Conservation (phyloP, 768 basidiomycete genomes). For the Collybia nuda region DNA sequence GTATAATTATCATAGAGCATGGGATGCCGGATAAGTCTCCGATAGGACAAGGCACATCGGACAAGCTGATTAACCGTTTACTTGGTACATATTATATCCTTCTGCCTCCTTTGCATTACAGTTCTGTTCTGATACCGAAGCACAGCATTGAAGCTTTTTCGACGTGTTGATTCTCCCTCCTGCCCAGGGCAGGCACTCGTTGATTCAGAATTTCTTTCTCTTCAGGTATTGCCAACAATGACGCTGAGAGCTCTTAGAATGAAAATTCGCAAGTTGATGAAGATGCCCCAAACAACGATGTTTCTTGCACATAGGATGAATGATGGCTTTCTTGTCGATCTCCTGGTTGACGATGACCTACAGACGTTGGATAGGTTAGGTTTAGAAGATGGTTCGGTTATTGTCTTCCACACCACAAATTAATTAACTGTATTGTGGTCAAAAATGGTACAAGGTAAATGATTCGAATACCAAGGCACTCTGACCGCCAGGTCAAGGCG, state of each 20-base stretch:
- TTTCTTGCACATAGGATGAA: constrained; percentile 58
- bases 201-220: constrained; percentile 24
- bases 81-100: constrained; percentile 44
- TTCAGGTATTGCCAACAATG: constrained; percentile 72
- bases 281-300: constrained; percentile 30
- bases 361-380: constrained; percentile 73
- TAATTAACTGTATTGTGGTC: too few species aligned
- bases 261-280: constrained; percentile 58
- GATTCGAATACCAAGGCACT: too few species aligned
- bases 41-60: constrained; percentile 25
- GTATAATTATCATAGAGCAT: constrained; percentile 43
- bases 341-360: constrained; percentile 47
- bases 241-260: constrained; percentile 59
- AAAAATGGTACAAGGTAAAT: too few species aligned
- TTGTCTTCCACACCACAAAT: constrained; percentile 28
- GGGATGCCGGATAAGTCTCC: constrained; percentile 46
- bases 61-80: constrained; percentile 60
- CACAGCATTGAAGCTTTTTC: constrained; percentile 11
- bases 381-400: constrained; percentile 51
- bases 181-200: neutral
- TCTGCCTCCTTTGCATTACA: neutral
- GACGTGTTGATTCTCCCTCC: constrained; percentile 6
- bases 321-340: constrained; percentile 43
- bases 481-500: too few species aligned
- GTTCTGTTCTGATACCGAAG: neutral